Conservation (phyloP, 768 basidiomycete species). For the Paxillus involutus region DNA sequence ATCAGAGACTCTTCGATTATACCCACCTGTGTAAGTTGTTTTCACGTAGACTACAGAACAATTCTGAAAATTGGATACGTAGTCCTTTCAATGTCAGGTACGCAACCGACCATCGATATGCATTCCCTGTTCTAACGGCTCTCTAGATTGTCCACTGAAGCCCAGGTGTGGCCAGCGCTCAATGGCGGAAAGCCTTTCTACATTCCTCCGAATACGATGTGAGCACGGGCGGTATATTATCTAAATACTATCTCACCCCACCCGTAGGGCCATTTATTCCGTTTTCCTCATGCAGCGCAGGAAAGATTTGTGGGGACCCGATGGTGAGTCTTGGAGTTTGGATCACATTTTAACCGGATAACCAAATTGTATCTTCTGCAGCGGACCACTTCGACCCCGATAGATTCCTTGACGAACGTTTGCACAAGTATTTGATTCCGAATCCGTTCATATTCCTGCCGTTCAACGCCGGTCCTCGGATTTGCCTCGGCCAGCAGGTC, state of each 20-base stretch:
- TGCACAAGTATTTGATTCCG: conserved; percentile 49
- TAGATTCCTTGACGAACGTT: conserved; percentile 59
- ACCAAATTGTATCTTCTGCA: neutral
- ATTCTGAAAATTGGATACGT: neutral
- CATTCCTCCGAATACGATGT: conserved; percentile 43
- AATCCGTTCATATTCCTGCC: conserved; percentile 73
- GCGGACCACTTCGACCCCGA: conserved; percentile 57
- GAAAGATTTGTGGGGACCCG: conserved; percentile 38
- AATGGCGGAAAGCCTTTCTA: conserved; percentile 47
- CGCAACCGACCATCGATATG: neutral
- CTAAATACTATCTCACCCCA: neutral
- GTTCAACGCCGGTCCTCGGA: conserved; percentile 67
- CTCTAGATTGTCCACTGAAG: conserved; percentile 14
- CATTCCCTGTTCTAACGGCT: neutral
- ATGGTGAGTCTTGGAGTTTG: conserved; percentile 21
- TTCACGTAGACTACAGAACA: neutral
- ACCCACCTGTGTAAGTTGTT: conserved; percentile 27
- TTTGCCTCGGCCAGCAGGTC: conserved; percentile 56
- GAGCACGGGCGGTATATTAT: neutral
- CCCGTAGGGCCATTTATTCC: conserved; percentile 10
- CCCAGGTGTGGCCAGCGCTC: conserved; percentile 17
- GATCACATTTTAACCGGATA: too few species aligned
- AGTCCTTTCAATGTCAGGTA: conserved; percentile 26
- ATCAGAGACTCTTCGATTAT: conserved; percentile 33
- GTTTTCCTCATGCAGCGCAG: conserved; percentile 39